phyloP scores from a whole-genome alignment of 495 filamentous ascomycete genomes.

The Tuber borchii region DNA sequence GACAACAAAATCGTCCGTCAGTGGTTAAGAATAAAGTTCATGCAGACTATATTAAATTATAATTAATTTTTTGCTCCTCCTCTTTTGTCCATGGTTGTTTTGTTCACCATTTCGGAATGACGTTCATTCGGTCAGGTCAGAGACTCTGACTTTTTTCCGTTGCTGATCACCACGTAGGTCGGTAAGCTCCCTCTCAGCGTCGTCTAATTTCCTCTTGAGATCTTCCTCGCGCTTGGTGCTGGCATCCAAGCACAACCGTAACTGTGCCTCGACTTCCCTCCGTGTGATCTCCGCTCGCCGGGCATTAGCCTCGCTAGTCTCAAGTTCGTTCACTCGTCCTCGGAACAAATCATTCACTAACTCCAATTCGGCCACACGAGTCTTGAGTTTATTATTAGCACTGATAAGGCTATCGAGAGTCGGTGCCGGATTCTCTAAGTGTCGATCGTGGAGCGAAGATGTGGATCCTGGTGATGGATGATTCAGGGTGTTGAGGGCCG shows the following conservation, averaged over 20 bases:
- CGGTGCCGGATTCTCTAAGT: conserved; percentile 61
- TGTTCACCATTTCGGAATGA: conserved; percentile 4
- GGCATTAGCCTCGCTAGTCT: conserved; percentile 65
- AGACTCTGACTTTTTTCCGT: conserved; percentile 41
- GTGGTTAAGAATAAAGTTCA: not conserved
- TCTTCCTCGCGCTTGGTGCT: conserved; percentile 70
- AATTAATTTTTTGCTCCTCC: conserved; percentile 15
- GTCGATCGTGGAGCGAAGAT: conserved; percentile 67
- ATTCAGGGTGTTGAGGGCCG: conserved; percentile 35
- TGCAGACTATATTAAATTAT: not conserved
- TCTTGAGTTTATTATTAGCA: conserved; percentile 75
- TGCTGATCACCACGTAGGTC: conserved; percentile 43
- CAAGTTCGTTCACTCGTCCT: conserved; percentile 78
- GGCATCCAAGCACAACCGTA: conserved; percentile 66
- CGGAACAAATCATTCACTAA: conserved; percentile 92
- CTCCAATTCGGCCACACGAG: conserved; percentile 85
- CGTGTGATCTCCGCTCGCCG: conserved; percentile 54
- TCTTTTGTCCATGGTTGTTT: conserved; percentile 13
- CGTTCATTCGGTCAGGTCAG: conserved; percentile 38
- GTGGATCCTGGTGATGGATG: conserved; percentile 42
- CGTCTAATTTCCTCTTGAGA: conserved; percentile 72
- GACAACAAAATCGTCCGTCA: not conserved
- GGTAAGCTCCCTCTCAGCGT: conserved; percentile 61
- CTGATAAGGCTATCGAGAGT: conserved; percentile 73
- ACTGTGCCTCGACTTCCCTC: conserved; percentile 51